A percentile compares a stretch with the other conserved stretches of the same genome.
phyloP scores from a whole-genome alignment of 768 basidiomycete genomes.

The Pleurotus giganteus region DNA sequence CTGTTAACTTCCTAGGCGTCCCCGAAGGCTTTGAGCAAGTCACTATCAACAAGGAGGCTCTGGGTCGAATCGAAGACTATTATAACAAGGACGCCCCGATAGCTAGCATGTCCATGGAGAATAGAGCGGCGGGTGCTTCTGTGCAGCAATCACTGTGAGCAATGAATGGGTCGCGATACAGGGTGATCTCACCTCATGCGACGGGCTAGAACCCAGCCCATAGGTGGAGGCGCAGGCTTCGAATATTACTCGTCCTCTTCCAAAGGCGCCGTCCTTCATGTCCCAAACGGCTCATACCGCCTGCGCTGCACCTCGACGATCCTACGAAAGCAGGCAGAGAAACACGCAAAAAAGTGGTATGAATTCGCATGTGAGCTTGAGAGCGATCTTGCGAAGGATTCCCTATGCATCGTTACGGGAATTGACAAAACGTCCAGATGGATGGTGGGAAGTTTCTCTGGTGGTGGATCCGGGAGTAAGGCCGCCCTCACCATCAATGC shows the following conservation, averaged over 20 bases:
- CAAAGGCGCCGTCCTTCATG: not conserved
- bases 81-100: not conserved
- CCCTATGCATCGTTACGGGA: conserved; percentile 20
- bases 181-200: not conserved
- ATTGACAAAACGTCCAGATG: conserved; percentile 18
- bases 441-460: conserved; percentile 15
- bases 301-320: not conserved
- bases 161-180: not conserved
- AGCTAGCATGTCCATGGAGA: not conserved
- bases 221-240: not conserved
- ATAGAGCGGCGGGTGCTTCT: not conserved
- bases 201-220: not conserved
- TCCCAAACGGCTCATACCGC: conserved; percentile 4
- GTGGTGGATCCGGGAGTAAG: too few species aligned
- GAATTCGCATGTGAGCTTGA: conserved; percentile 6
- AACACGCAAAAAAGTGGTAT: conserved; percentile 14
- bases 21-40: not conserved
- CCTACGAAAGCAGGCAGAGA: conserved; percentile 5
- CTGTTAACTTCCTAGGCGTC: conserved; percentile 12
- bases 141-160: not conserved
- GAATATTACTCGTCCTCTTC: not conserved
- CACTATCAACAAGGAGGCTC: not conserved
- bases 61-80: not conserved
- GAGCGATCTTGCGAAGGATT: conserved; percentile 12
- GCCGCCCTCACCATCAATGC: too few species aligned